A percentile compares a stretch with the other conserved stretches of the same genome.
Evolutionary conservation across 2,329 filamentous ascomycete species (phyloP).

Genomic region (Penicillium sp.): DNA sequence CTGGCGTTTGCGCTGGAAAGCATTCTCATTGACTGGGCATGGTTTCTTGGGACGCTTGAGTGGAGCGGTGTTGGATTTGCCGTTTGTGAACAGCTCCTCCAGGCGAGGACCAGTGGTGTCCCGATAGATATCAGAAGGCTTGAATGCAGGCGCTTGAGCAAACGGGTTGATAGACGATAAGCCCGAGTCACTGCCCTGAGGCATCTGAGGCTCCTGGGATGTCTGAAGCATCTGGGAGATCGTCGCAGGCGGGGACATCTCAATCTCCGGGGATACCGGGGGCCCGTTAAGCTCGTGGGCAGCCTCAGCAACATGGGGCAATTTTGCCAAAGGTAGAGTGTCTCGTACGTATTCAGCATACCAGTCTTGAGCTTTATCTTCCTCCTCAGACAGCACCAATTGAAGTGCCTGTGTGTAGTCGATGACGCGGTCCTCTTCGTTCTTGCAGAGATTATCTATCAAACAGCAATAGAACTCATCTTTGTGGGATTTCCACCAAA

Average conservation of each 20-base stretch:
- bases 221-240: no score
- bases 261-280: no score
- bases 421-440: not conserved
- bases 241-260: no score
- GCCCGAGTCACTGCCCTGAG: conserved; percentile 35
- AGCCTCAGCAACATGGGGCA: no score
- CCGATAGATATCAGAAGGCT: conserved; percentile 24
- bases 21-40: conserved; percentile 24
- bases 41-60: conserved; percentile 27
- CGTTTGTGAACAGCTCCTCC: conserved; percentile 21
- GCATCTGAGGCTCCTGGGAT: not conserved
- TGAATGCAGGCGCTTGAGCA: conserved; percentile 32
- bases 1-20: conserved; percentile 29
- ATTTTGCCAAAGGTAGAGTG: no score
- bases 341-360: conserved; percentile 8
- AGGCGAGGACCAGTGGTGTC: conserved; percentile 22
- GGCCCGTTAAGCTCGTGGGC: no score
- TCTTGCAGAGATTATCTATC: conserved; percentile 16
- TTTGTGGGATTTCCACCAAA: conserved; percentile 14
- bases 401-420: no score
- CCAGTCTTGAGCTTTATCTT: conserved; percentile 16
- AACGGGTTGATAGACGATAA: conserved; percentile 44
- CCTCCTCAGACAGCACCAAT: no score
- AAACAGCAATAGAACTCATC: conserved; percentile 23
- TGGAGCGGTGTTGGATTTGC: conserved; percentile 29